phyloP scores from a whole-genome alignment of 176 grass and related monocot genomes.

The Microstegium vimineum region DNA sequence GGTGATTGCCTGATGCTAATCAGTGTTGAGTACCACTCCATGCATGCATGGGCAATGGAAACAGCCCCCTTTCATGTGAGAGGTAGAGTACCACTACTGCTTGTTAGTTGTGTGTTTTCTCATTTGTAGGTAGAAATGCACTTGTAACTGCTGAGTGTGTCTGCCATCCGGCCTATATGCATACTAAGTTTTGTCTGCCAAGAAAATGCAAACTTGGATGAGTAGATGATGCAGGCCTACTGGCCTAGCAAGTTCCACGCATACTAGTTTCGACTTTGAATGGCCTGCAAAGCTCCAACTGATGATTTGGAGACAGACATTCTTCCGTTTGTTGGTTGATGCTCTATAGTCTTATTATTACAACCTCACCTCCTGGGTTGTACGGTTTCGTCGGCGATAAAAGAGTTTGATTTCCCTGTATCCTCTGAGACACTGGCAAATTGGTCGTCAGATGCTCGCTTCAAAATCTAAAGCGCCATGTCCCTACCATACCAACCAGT shows the following conservation, averaged over 20 bases:
- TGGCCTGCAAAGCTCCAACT: not conserved
- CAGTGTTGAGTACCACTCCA: conserved; percentile 21
- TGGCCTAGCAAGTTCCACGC: not conserved
- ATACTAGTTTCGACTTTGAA: not conserved
- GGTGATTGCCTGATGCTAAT: not conserved
- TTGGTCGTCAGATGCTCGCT: not conserved
- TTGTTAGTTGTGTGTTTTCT: not conserved
- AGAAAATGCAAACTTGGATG: not conserved
- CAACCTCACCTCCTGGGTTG: no score
- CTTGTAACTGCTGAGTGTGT: not conserved
- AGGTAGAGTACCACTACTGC: not conserved
- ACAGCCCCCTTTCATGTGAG: not conserved
- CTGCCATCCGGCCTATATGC: not conserved
- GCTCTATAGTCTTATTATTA: no score
- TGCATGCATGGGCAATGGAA: conserved; percentile 6
- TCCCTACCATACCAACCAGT: not conserved
- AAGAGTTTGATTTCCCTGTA: not conserved
- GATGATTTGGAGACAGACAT: not conserved
- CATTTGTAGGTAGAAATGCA: not conserved
- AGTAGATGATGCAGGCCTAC: not conserved
- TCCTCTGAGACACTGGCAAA: not conserved
- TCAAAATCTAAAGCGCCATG: not conserved
- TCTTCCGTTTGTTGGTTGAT: not conserved
- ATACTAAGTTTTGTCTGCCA: not conserved
- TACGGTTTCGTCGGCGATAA: not conserved